phyloP scores from a whole-genome alignment of 2,329 filamentous ascomycete species.

The Epicoccum nigrum region DNA sequence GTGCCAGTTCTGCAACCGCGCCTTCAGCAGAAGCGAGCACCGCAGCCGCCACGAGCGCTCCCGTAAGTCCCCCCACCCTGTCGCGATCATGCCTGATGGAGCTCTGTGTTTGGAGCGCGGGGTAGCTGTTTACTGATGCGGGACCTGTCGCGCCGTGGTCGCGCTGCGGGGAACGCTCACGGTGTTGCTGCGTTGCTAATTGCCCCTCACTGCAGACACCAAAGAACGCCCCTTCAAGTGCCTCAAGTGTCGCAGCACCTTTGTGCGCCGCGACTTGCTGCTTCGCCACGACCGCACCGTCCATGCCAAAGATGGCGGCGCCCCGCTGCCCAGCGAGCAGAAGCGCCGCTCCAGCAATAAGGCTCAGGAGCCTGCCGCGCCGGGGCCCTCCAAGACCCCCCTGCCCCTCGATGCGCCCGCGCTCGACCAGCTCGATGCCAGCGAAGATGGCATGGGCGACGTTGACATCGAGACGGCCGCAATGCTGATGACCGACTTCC shows the following conservation, averaged over 20 bases:
- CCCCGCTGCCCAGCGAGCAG: conserved; percentile 90
- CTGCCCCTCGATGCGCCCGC: conserved; percentile 82
- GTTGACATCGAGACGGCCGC: conserved; percentile 97
- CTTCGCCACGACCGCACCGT: conserved; percentile 97
- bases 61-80: conserved; percentile 70
- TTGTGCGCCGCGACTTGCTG: conserved; percentile 94
- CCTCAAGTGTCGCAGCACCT: conserved; percentile 96
- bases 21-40: conserved; percentile 97
- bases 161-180: conserved; percentile 42
- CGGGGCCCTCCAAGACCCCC: conserved; percentile 73
- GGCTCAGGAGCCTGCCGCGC: conserved; percentile 61
- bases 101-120: conserved; percentile 30
- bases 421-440: conserved; percentile 90
- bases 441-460: conserved; percentile 89
- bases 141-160: conserved; percentile 37
- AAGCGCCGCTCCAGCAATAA: conserved; percentile 81
- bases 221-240: conserved; percentile 99
- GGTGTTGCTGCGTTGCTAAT: conserved; percentile 35
- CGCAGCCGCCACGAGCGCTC: conserved; percentile 95
- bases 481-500: conserved; percentile 97
- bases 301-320: conserved; percentile 95
- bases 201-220: conserved; percentile 71
- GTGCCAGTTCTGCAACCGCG: conserved; percentile 97
- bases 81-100: conserved; percentile 26
- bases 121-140: conserved; percentile 44